Evolutionary conservation across 2,329 filamentous ascomycete species (phyloP).

Genomic region (Boeremia lycopersici): DNA sequence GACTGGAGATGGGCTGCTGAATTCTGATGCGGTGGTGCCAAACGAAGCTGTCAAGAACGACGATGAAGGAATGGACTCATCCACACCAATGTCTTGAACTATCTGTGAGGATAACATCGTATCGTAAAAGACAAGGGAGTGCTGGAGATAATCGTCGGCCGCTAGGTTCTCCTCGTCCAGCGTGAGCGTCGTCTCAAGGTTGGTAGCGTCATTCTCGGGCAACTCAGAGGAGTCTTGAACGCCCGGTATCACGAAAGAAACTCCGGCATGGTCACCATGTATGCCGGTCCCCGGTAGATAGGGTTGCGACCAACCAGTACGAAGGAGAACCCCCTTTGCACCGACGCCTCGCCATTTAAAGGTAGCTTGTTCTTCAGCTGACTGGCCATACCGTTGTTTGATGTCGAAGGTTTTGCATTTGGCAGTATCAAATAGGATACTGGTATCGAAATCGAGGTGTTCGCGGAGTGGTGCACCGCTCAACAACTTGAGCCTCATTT

Average conservation of each 20-base stretch:
- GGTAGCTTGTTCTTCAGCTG: background rate
- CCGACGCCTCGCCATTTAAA: slow-evolving; percentile 42
- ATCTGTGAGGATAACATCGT: slow-evolving; percentile 67
- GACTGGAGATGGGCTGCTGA: slow-evolving; percentile 30
- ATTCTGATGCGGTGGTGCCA: slow-evolving; percentile 39
- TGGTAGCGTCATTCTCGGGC: slow-evolving; percentile 23
- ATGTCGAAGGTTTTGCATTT: slow-evolving; percentile 50
- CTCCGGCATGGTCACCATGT: slow-evolving; percentile 1
- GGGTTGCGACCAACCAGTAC: slow-evolving; percentile 42
- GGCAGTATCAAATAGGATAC: slow-evolving; percentile 58
- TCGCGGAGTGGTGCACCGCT: slow-evolving; percentile 65
- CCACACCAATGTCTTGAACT: slow-evolving; percentile 22
- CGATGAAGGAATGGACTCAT: slow-evolving; percentile 38
- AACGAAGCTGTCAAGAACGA: slow-evolving; percentile 47
- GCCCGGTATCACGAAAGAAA: slow-evolving; percentile 27
- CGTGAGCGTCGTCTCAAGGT: slow-evolving; percentile 34
- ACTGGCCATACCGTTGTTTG: background rate
- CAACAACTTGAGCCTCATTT: slow-evolving; percentile 56
- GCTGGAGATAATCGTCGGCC: slow-evolving; percentile 67
- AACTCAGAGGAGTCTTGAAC: slow-evolving; percentile 17
- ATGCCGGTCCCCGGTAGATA: slow-evolving; percentile 26
- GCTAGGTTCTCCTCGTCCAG: slow-evolving; percentile 23
- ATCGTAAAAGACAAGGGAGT: slow-evolving; percentile 75
- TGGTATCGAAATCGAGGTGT: slow-evolving; percentile 61
- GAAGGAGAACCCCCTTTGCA: slow-evolving; percentile 23